Base-by-base conservation (phyloP, 495 filamentous ascomycete species). In the Opeltia flavorubescens region DNA sequence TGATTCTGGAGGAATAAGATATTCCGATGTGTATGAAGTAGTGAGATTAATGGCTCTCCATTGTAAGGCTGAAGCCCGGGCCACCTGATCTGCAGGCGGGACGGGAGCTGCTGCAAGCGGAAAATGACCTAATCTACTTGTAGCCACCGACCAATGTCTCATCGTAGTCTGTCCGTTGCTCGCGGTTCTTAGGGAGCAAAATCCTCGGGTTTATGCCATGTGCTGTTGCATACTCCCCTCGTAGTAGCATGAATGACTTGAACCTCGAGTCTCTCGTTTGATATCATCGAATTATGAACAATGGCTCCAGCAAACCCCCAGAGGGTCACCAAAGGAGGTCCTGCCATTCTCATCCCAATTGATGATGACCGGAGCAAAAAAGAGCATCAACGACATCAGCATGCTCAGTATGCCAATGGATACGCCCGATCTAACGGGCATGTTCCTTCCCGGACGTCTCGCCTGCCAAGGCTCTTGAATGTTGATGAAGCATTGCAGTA, bases 401-500 rank as follows among this genome's bases (percentile, higher is more conserved):
- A 25, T 12, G 20, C 38, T 41, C 20, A 4, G 9, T 20, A 41
- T 9, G 9, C 25, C 20, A 41, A 41, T 12, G 38, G 38, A 6
- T 21, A 41, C n/a, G 25, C 18, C n/a, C 38, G n/a, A 21, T 13
- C 17, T 5, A 41, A 26, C n/a, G 38, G 38, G 25, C 6, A 12
- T 21, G 12, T 41, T 21, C 5, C 17, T 4, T n/a, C 21, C 13
- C 21, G 20, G 18, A 17, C 7, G 15, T 9, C 38, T 6, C 38
- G 38, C 21, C 25, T 13, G 29, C 26, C 42, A 20, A 65, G 72
- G 41, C 66, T 77, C 18, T 66, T 80, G 35, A 74, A 64, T 33
- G 78, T 96, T 11, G 78, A 85, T 47, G 85, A 96, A 57, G 89
- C 89, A 8, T 67, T 99, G 35, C 86, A 86, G 29, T 95, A 82